These are phyloP conservation scores for Leccinum variicolor DNA, from an alignment of 768 basidiomycete species.

Conservation along the genomic window DNA sequence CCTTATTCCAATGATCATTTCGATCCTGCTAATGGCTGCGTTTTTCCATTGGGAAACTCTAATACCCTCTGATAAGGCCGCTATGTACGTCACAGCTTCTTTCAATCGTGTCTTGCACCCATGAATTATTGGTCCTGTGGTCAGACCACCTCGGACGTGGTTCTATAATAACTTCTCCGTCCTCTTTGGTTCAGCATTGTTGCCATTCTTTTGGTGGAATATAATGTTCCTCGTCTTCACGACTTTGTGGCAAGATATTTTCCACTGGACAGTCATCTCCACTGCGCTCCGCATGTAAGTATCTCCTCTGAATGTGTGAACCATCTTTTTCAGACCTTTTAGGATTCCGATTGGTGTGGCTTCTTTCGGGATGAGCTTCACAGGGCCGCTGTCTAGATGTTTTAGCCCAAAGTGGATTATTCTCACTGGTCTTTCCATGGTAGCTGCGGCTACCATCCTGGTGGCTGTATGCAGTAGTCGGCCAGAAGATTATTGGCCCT, in stretches of 20 bases:
- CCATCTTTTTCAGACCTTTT: constrained; percentile 2
- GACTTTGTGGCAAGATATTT: constrained; percentile 40
- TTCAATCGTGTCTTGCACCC: neutral
- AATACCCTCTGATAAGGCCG: constrained; percentile 39
- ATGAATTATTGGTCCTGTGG: neutral
- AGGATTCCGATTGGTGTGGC: constrained; percentile 43
- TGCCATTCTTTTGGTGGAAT: constrained; percentile 44
- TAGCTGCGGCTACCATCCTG: constrained; percentile 38
- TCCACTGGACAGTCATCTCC: constrained; percentile 40
- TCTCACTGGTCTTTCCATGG: constrained; percentile 37
- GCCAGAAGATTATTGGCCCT: constrained; percentile 43
- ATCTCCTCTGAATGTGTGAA: neutral
- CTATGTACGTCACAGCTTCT: constrained; percentile 33
- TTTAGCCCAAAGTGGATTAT: constrained; percentile 45
- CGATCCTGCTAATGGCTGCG: constrained; percentile 34
- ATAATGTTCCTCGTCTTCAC: constrained; percentile 33
- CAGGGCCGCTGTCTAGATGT: constrained; percentile 36
- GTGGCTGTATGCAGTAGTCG: constrained; percentile 41
- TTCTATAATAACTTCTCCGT: constrained; percentile 39
- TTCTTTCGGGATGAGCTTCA: constrained; percentile 36
- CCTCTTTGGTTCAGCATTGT: constrained; percentile 35
- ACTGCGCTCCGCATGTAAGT: constrained; percentile 39
- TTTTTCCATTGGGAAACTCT: constrained; percentile 54
- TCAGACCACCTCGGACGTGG: constrained; percentile 43
- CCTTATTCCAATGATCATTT: constrained; percentile 44